Conservation (phyloP, 352 stramenopile species). For the Pythium plurisporium region DNA sequence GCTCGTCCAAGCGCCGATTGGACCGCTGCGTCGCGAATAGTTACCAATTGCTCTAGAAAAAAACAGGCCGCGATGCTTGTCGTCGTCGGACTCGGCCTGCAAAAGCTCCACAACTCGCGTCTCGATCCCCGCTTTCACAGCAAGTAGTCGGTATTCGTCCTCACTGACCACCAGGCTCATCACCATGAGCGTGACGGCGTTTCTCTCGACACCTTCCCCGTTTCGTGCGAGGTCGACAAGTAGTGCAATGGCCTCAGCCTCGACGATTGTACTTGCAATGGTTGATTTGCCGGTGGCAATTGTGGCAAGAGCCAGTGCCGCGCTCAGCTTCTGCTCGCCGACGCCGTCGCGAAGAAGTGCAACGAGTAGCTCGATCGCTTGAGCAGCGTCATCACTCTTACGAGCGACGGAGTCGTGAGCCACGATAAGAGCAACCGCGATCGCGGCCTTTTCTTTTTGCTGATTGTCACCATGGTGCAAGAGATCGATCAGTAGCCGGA, state of each 20-base stretch:
- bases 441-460: neutral
- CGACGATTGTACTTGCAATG: neutral
- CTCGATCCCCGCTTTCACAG: neutral
- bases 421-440: neutral
- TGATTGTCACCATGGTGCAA: neutral
- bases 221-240: neutral
- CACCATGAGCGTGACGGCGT: neutral
- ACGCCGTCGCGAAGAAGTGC: neutral
- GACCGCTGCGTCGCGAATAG: neutral
- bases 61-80: neutral
- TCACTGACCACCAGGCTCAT: neutral
- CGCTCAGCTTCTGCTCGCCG: neutral
- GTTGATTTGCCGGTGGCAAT: neutral
- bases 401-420: neutral
- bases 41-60: neutral
- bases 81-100: neutral
- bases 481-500: neutral
- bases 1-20: neutral
- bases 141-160: neutral
- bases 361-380: neutral
- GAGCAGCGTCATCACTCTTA: neutral
- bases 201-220: neutral
- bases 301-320: neutral
- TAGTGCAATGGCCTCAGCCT: neutral
- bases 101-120: neutral